phyloP scores from a whole-genome alignment of 306 rosid genomes.

The Dryas octopetala region DNA sequence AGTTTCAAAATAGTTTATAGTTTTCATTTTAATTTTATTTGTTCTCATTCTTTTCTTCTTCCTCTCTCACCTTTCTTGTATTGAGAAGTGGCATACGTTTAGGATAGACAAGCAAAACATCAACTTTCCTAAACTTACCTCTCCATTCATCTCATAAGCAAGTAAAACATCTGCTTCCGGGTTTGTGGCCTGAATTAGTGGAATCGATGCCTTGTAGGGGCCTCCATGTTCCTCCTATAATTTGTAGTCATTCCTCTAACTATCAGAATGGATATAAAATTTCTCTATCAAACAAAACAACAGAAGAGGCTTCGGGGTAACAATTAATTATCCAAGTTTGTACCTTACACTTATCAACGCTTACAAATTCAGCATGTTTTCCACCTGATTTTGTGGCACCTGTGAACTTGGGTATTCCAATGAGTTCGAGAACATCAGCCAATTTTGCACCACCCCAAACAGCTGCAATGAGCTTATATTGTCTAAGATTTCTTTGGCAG shows the following conservation, averaged over 20 bases:
- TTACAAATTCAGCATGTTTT: slow-evolving; percentile 90
- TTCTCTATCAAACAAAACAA: background rate
- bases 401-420: slow-evolving; percentile 69
- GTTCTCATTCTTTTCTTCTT: no score
- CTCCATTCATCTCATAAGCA: slow-evolving; percentile 98
- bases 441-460: slow-evolving; percentile 92
- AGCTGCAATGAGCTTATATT: slow-evolving; percentile 49
- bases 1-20: no score
- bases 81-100: background rate
- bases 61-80: no score
- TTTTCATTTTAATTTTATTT: no score
- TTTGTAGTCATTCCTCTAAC: slow-evolving; percentile 18
- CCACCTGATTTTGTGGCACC: slow-evolving; percentile 63
- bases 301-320: background rate
- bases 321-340: slow-evolving; percentile 19
- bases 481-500: background rate
- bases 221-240: slow-evolving; percentile 95
- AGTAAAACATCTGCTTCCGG: slow-evolving; percentile 93
- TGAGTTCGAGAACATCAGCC: slow-evolving; percentile 86
- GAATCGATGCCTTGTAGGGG: slow-evolving; percentile 95
- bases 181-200: slow-evolving; percentile 82
- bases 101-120: background rate
- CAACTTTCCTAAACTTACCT: slow-evolving; percentile 49
- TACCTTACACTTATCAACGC: slow-evolving; percentile 92
- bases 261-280: background rate